Evolutionary conservation across 768 basidiomycete genomes (phyloP), one percentile per base, ranked within the genome.

Genomic region (Boletus huronensis): DNA sequence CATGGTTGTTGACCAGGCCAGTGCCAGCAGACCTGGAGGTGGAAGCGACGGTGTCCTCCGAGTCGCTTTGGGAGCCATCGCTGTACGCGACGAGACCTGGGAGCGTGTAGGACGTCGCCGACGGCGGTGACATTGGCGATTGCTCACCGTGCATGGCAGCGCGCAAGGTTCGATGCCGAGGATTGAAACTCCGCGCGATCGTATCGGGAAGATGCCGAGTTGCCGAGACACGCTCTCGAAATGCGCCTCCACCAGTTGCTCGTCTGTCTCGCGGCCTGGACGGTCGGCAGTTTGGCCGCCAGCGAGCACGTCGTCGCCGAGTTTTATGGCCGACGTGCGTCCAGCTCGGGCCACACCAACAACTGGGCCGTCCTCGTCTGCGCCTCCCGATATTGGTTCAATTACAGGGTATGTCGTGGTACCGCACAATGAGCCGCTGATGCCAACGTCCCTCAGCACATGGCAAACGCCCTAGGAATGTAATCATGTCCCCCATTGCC

Each of bases 351-450:
- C 6, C 93, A 97, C 67, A 97, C 96, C 6, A 99, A 98, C 67
- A 98, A 98, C 70, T 99, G 97, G 97, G 97, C 97, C 2, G 95
- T 99, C 6, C 77, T 98, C 34, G 95, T 98, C 5, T 95, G 90
- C 63, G 81, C 97, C 1, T 97, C 94, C 6, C 70, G 95, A 53
- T 96, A 95, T 69, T 98, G 95, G 95, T 99, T 99, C 79, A 99
- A 99, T 69, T 99, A 99, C 67, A 77, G 96, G 40, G 96, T 97
- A 65, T 49, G 87, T 79, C 17, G 0, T 32, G 36, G 6, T 41
- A 45, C 7, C 1, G 3, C 36, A 7, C 29, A 29, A 3, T 28
- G 2, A 32, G 19, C 14, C 14, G 21, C 43, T 60, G n/a, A 60
- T 38, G 3, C 28, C 31, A 21, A 55, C 3, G 13, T 16, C 35